Base-by-base conservation (phyloP, 371 early-diverging fungal species). In the Rhizopus microsporus region DNA sequence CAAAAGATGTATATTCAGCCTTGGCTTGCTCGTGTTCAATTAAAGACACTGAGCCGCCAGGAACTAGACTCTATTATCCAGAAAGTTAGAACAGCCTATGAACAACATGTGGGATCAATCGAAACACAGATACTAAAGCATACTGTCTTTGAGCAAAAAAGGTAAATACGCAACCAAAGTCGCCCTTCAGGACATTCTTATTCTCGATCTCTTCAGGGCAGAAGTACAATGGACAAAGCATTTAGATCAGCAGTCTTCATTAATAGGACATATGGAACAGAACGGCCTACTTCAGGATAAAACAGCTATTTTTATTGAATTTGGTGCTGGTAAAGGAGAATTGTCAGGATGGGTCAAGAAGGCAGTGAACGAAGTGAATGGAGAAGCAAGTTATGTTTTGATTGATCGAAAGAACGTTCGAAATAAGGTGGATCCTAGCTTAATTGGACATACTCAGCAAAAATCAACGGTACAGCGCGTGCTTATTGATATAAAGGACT, bases 281-380 rank as follows among this genome's bases (percentile, higher is more conserved):
- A 68, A 72, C 23, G 75, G 80, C 0, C 80, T 92, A 77, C 64
- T 93, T 51, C 57, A 67, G 4, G 77, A 86, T 35, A 77, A 80
- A 33, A 67, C 67, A 0, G 67, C 80, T 8, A 82, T 82, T 31
- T 92, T 86, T 70, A 72, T 88, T 34, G 94, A 95, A 68, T 93
- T 93, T 75, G 94, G 94, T 13, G 87, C 90, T 29, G 94, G 93
- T 6, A 88, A 84, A 63, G 88, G 86, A 9, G 90, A 89, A 54
- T 57, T 89, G 15, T 83, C 88, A 4, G 63, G 68, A 29, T 83
- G 75, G 47, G 64, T 88, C n/a, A 80, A 85, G 43, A 57, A 67
- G 9, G 89, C 90, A 10, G 56, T 89, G 30, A 37, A 52, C 1
- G 83, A 84, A 49, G 77, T 79, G 43, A 70, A 81, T 29, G 83